Percentiles rank a stretch among this genome's conserved stretches.
phyloP scores from a whole-genome alignment of 2,329 filamentous ascomycete species.

The Trichoderma sp. region DNA sequence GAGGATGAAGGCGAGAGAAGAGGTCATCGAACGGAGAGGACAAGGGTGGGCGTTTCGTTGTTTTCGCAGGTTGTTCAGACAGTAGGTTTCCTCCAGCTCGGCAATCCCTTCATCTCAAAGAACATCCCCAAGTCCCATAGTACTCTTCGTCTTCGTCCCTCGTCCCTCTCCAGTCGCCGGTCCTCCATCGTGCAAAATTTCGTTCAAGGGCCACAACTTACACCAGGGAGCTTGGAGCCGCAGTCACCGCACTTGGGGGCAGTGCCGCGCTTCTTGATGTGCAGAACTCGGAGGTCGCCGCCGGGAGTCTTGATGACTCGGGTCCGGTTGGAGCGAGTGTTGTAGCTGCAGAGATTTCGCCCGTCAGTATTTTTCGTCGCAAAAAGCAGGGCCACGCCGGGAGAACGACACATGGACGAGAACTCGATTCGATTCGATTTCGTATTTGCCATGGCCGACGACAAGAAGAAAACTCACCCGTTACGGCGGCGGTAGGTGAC shows the following conservation, averaged over 20 bases:
- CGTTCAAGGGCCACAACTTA: constrained; percentile 58
- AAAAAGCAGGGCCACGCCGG: constrained; percentile 4
- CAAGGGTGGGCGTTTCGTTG: neutral
- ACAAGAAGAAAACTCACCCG: constrained; percentile 60
- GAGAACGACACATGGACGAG: neutral
- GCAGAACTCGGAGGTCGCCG: constrained; percentile 90
- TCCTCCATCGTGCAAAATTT: constrained; percentile 19
- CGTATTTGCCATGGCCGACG: constrained; percentile 7
- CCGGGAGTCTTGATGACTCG: constrained; percentile 95
- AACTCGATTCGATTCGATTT: constrained; percentile 1
- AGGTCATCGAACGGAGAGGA: neutral
- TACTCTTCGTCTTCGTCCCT: neutral
- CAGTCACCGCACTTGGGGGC: constrained; percentile 99
- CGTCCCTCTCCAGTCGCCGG: neutral
- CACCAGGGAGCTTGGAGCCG: constrained; percentile 93
- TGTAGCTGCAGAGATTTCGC: constrained; percentile 66
- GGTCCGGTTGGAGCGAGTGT: constrained; percentile 96
- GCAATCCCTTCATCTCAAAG: neutral
- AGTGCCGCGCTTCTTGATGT: constrained; percentile 99
- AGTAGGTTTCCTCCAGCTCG: neutral
- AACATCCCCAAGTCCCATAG: neutral
- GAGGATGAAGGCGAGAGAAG: neutral
- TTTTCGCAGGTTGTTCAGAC: neutral
- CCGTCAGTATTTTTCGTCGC: constrained; percentile 27
- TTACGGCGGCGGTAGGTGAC: constrained; percentile 74